Base-by-base conservation (phyloP, 768 basidiomycete species). In the Rhizopogon rudus region DNA sequence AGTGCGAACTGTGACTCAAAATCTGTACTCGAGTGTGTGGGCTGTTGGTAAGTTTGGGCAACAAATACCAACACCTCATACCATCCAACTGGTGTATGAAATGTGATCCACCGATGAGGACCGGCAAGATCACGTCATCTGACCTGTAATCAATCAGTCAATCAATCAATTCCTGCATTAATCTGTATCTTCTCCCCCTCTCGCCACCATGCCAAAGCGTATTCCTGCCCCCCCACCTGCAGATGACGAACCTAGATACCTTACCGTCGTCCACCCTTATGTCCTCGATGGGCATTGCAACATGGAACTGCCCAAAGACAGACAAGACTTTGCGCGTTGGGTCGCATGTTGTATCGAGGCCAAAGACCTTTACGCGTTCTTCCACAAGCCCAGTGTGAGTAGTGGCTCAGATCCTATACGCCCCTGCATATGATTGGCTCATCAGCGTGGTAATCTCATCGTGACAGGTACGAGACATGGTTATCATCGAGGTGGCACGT, bases 181-280 rank as follows among this genome's bases (percentile, higher is more conserved):
- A n/a, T n/a, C n/a, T n/a, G n/a, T n/a, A n/a, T n/a, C n/a, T n/a
- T n/a, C n/a, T n/a, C n/a, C n/a, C n/a, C n/a, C n/a, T n/a, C n/a
- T 33, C 31, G 7, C 31, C 55, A 64, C 39, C 61, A 74, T 78
- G 78, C 72, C 73, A 1, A 77, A 77, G 60, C 77, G 78, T 13
- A 52, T 65, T 4, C 55, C 62, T 40, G 77, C 78, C 3, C 78
- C 77, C 1, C 75, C 74, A 8, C 75, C 75, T 9, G 61, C 61
- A 6, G 71, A 76, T 35, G 77, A 79, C 35, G 79, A 77, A 48
- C 77, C 77, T 0, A 63, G 67, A 39, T 79, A 75, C 57, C 63
- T 80, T 6, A 72, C 74, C n/a, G 72, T 80, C 59, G 72, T 75
- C 1, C 57, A 73, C 40, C 79, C 78, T 0, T 80, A 76, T 54